Evolutionary conservation across 2,329 filamentous ascomycete species (phyloP).

Genomic region (Rhynchosporium secalis): DNA sequence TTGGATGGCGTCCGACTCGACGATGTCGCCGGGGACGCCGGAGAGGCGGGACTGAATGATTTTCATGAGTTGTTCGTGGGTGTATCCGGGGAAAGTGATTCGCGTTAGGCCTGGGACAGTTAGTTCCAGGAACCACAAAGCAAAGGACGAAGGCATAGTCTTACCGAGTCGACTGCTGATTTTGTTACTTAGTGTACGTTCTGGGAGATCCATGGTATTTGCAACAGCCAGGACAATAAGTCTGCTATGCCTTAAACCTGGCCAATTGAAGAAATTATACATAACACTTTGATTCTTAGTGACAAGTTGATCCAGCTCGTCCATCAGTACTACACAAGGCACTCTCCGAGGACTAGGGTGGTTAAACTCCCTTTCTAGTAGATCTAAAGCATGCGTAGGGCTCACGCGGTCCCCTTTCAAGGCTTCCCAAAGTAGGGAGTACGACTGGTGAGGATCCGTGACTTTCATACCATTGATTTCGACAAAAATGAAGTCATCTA

Average conservation of each 20-base stretch:
- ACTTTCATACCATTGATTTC: conserved; percentile 99
- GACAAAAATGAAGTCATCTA: conserved; percentile 98
- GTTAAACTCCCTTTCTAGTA: conserved; percentile 89
- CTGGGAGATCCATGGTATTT: conserved; percentile 98
- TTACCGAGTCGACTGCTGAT: conserved; percentile 81
- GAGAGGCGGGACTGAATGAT: conserved; percentile 94
- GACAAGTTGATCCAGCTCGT: conserved; percentile 95
- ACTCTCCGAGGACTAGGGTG: conserved; percentile 87
- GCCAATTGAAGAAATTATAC: conserved; percentile 99
- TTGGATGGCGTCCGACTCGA: conserved; percentile 90
- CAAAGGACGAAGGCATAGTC: neutral
- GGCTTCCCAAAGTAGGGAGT: conserved; percentile 93
- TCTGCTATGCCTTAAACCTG: conserved; percentile 83
- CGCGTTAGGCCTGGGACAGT: conserved; percentile 67
- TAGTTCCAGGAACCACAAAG: neutral
- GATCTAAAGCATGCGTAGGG: conserved; percentile 84
- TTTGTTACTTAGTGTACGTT: conserved; percentile 95
- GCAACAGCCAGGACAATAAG: conserved; percentile 96
- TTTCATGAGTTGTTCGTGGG: conserved; percentile 93
- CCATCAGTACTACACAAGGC: conserved; percentile 96
- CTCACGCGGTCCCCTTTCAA: conserved; percentile 91
- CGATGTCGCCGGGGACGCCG: conserved; percentile 83
- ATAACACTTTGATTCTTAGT: conserved; percentile 99
- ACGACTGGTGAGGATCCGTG: conserved; percentile 95
- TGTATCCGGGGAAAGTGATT: conserved; percentile 97